Evolutionary conservation across 306 rosid species (phyloP), one percentile per base, ranked within the genome.

Genomic region (Citrullus mucosospermus): DNA sequence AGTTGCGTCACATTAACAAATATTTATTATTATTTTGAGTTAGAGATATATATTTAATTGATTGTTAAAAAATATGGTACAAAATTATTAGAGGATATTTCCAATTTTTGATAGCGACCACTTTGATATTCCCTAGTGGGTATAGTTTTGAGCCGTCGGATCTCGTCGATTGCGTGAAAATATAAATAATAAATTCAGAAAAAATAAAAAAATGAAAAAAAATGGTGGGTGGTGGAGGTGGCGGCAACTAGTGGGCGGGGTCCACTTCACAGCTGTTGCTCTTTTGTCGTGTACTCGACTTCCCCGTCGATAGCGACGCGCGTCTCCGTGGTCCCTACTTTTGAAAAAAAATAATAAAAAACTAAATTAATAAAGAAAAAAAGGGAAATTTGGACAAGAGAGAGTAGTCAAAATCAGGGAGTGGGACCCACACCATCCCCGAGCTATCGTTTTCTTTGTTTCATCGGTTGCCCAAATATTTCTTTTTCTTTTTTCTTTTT

Each of bases 231-330:
- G 79, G 69, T 59, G 69, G 51, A 22, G 68, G 70, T 46, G 69
- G 69, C 66, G 79, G 79, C 69, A 77, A 77, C 6, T 20, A 41
- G 79, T 61, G 77, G 16, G 79, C 5, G 70, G 79, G 79, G 25
- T 14, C 57, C 57, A 77, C 70, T 16, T 57, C 4, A 57, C 57
- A 57, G 54, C 69, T 77, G 70, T 77, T 36, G 43, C 79, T 61
- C 79, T 61, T 58, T 76, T 76, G 79, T 76, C 69, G 16, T 58
- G 13, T 71, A 44, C 43, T 28, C 14, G 11, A 14, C 25, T 15
- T 55, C 22, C 57, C 57, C 20, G 1, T 13, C 28, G 39, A 46
- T 13, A 20, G 57, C n/a, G 76, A 71, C 76, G 58, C 34, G 60
- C 43, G 60, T 46, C 32, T 0, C 8, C 0, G 77, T 72, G 77